A percentile compares a stretch with the other conserved stretches of the same genome.
Conservation (phyloP, 176 grass and related monocot genomes). For the Lolium perenne region DNA sequence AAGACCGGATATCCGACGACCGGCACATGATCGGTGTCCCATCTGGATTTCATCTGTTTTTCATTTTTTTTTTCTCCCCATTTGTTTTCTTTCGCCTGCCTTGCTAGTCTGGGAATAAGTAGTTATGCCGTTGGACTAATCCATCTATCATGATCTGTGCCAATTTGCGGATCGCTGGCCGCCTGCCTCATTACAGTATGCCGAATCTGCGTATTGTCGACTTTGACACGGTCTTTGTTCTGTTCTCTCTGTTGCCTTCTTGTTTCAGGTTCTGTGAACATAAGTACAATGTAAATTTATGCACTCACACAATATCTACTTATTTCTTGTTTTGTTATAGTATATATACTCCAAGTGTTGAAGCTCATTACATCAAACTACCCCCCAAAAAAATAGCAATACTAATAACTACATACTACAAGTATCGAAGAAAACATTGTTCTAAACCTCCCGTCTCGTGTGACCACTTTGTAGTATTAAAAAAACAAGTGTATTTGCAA, state of each 20-base stretch:
- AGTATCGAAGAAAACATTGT: too few species aligned
- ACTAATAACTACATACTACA: too few species aligned
- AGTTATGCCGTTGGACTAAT: background rate
- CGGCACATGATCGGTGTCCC: constrained; percentile 27
- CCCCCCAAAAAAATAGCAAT: too few species aligned
- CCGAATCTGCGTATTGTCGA: background rate
- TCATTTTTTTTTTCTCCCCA: background rate
- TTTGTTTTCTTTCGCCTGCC: background rate
- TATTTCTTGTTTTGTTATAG: background rate
- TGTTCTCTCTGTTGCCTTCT: background rate
- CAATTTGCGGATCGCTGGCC: background rate
- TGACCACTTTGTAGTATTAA: too few species aligned
- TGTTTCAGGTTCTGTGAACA: background rate
- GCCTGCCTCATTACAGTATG: background rate
- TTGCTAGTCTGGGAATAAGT: constrained; percentile 20
- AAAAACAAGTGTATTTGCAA: too few species aligned
- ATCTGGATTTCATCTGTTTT: background rate
- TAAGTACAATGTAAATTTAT: background rate
- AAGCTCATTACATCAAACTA: too few species aligned
- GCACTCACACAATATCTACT: background rate
- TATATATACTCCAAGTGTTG: too few species aligned
- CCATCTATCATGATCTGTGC: background rate
- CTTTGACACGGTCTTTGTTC: background rate
- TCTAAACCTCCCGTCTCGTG: too few species aligned
- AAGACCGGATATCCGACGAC: background rate